Evolutionary conservation across 306 rosid species (phyloP).

Genomic region (Geum urbanum): DNA sequence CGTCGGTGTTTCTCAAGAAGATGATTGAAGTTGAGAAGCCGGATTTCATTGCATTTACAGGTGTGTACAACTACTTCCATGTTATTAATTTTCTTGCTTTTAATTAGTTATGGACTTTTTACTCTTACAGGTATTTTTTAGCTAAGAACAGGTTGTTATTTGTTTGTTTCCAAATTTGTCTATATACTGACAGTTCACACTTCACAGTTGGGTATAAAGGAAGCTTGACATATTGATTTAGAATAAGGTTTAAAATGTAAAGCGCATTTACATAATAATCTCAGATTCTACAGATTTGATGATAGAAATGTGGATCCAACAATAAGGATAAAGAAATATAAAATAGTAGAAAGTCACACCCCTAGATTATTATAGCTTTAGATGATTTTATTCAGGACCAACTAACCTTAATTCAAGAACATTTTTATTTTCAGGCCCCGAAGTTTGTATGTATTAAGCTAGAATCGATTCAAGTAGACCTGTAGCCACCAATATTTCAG

Average conservation of each 20-base stretch:
- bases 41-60: slow-evolving; percentile 85
- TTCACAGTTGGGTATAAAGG: too few relatives aligned
- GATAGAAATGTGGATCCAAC: neutral
- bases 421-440: neutral
- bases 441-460: neutral
- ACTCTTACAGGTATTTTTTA: neutral
- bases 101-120: neutral
- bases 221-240: too few relatives aligned
- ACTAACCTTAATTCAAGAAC: neutral
- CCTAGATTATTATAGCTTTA: neutral
- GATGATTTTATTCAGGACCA: neutral
- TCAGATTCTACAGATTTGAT: neutral
- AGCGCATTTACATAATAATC: neutral
- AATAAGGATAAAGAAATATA: neutral
- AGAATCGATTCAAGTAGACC: too few relatives aligned
- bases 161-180: neutral
- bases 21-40: slow-evolving; percentile 61
- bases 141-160: neutral
- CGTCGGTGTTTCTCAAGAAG: slow-evolving; percentile 59
- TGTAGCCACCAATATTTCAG: neutral
- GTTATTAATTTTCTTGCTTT: neutral
- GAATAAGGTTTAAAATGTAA: neutral
- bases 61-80: slow-evolving; percentile 22
- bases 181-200: neutral
- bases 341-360: neutral